These are phyloP conservation scores for Eremochloa ophiuroides DNA, from an alignment of 176 grass and related monocot genomes.

Conservation along the genomic window DNA sequence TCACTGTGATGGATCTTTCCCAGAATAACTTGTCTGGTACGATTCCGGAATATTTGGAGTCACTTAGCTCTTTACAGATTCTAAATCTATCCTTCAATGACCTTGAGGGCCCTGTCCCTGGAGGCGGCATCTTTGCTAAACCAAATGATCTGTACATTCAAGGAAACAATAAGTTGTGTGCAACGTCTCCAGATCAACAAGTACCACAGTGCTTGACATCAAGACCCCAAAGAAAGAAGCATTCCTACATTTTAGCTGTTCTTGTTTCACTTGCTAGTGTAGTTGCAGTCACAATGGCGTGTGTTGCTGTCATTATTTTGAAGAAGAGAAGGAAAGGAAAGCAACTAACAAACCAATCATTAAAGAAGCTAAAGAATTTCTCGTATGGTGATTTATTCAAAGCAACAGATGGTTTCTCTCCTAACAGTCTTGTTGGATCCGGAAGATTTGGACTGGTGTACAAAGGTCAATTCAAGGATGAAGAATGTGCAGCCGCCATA, in stretches of 20 bases:
- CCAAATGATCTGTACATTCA: background rate
- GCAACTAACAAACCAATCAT: background rate
- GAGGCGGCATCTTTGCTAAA: background rate
- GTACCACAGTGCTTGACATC: background rate
- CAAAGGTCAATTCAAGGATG: background rate
- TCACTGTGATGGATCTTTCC: slow-evolving; percentile 33
- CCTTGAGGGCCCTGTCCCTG: slow-evolving; percentile 14
- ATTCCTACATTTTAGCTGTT: background rate
- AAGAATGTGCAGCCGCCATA: background rate
- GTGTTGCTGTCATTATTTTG: background rate
- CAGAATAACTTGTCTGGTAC: slow-evolving; percentile 34
- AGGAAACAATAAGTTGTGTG: slow-evolving; percentile 1
- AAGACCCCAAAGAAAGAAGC: background rate
- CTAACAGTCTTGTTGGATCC: background rate
- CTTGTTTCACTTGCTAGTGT: background rate
- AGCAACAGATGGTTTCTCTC: background rate
- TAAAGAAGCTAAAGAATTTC: background rate
- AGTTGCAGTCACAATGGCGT: background rate
- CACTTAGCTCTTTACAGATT: background rate
- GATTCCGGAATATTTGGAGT: background rate
- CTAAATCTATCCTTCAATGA: slow-evolving; percentile 40
- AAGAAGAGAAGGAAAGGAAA: background rate
- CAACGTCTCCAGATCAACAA: background rate
- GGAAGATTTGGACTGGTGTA: slow-evolving; percentile 35
- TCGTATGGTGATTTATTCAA: background rate